Base-by-base conservation (phyloP, 306 rosid species). In the Inga leiocalycina region DNA sequence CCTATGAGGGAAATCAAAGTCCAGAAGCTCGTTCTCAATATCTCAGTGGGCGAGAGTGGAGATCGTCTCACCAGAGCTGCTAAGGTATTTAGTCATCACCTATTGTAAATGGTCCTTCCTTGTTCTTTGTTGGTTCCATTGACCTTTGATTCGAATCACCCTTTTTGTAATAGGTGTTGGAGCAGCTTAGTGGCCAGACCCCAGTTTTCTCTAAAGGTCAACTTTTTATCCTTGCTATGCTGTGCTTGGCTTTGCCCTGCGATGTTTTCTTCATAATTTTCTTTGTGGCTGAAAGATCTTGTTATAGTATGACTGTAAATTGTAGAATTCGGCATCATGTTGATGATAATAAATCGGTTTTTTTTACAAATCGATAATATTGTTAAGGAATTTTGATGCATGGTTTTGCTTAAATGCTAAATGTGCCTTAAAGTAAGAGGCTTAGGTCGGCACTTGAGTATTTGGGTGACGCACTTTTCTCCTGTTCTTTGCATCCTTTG, bases 41-140 rank as follows among this genome's bases (percentile, higher is more conserved):
- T 57, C 64, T 57, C 64, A 19, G 64, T 57, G 24, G 64, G 64
- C 9, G 64, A 57, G 64, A 57, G 64, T 19, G 64, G 64, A 57
- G 64, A 57, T 57, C 64, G 64, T 57, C 64, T 57, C 12, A 57
- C 64, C 64, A 57, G 64, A 57, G 64, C 64, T n/a, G 64, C 64
- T n/a, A 57, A 57, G 64, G 64, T 57, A 20, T 7, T 57, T 6
- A 39, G 6, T 3, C 4, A 52, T 52, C 22, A 8, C 59, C 22
- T 52, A 19, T 52, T 52, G 59, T 52, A 17, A 52, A 57, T 57
- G 11, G 27, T 57, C 64, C 11, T 8, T 57, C 30, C 24, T n/a
- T 16, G 12, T 57, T 57, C 24, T 57, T 57, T 57, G 27, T n/a
- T 57, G 30, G 24, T 57, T 57, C 27, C 4, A 57, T 57, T 57